A percentile compares a stretch with the other conserved stretches of the same genome.
Conservation (phyloP, 306 rosid genomes). For the Quercus cerris region DNA sequence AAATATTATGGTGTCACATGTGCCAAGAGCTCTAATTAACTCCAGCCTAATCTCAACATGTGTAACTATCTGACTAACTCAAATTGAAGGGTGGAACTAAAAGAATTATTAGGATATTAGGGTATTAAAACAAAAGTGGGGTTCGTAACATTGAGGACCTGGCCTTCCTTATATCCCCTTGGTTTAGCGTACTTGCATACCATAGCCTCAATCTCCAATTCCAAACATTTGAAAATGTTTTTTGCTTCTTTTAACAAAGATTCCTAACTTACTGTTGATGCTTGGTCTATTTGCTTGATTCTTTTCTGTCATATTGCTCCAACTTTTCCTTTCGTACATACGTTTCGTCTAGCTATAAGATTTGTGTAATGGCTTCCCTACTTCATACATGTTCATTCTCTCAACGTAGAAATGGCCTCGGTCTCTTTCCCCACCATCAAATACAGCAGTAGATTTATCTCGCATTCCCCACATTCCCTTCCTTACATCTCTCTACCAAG, state of each 20-base stretch:
- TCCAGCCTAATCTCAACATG: too few species aligned
- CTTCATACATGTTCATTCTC: background rate
- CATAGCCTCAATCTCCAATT: background rate
- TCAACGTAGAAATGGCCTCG: slow-evolving; percentile 27
- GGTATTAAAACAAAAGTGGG: too few species aligned
- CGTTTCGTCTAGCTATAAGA: background rate
- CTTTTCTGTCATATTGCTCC: slow-evolving; percentile 17
- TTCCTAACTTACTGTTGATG: slow-evolving; percentile 33
- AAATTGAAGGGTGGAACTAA: too few species aligned
- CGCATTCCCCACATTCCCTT: slow-evolving; percentile 11
- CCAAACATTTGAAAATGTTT: background rate
- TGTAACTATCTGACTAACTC: too few species aligned
- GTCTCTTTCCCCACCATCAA: slow-evolving; percentile 23
- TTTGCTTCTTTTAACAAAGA: background rate
- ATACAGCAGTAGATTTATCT: slow-evolving; percentile 14
- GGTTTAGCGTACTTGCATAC: background rate
- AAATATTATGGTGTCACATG: too few species aligned
- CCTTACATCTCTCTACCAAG: slow-evolving; percentile 12
- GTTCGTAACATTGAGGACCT: too few species aligned
- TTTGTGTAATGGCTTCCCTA: background rate
- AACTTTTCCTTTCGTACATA: slow-evolving; percentile 14
- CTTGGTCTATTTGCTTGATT: slow-evolving; percentile 22
- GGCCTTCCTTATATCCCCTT: too few species aligned
- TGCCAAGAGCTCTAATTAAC: too few species aligned
- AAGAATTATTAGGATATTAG: too few species aligned